These are phyloP conservation scores for Davidsoniella virescens DNA, from an alignment of 2,329 filamentous ascomycete species.

Conservation along the genomic window DNA sequence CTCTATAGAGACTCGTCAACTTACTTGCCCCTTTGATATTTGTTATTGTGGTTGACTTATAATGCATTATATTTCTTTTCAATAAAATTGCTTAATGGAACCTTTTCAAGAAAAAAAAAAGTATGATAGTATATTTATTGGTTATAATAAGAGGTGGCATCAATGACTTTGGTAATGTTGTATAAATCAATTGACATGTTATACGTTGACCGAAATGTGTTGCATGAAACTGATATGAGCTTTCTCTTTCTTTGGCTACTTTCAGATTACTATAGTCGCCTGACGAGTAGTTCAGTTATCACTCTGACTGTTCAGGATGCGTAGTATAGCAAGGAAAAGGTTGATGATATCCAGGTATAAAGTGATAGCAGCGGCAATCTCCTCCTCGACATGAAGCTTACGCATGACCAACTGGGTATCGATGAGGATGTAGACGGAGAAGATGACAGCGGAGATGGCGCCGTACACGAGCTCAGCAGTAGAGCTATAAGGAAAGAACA, in stretches of 20 bases:
- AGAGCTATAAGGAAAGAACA: constrained; percentile 73
- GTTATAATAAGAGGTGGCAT: too few species aligned
- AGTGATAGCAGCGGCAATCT: constrained; percentile 88
- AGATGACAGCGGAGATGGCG: constrained; percentile 66
- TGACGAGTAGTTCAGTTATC: constrained; percentile 50
- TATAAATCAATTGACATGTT: too few species aligned
- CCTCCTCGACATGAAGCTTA: constrained; percentile 94
- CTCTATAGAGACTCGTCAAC: too few species aligned
- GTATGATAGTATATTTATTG: too few species aligned
- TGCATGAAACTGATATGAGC: too few species aligned
- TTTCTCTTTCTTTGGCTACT: background rate
- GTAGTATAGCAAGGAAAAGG: constrained; percentile 84
- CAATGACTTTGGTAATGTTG: too few species aligned
- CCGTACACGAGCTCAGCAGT: constrained; percentile 78
- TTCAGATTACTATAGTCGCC: background rate
- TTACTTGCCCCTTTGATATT: too few species aligned
- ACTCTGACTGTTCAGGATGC: constrained; percentile 89
- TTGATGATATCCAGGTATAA: constrained; percentile 95
- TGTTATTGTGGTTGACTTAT: too few species aligned
- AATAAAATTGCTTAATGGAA: too few species aligned
- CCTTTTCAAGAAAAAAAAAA: too few species aligned
- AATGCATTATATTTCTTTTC: too few species aligned
- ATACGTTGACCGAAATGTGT: too few species aligned
- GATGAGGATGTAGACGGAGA: constrained; percentile 86
- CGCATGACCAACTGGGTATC: constrained; percentile 93